Conservation (phyloP, 768 basidiomycete genomes). For the Naematelia encephala region DNA sequence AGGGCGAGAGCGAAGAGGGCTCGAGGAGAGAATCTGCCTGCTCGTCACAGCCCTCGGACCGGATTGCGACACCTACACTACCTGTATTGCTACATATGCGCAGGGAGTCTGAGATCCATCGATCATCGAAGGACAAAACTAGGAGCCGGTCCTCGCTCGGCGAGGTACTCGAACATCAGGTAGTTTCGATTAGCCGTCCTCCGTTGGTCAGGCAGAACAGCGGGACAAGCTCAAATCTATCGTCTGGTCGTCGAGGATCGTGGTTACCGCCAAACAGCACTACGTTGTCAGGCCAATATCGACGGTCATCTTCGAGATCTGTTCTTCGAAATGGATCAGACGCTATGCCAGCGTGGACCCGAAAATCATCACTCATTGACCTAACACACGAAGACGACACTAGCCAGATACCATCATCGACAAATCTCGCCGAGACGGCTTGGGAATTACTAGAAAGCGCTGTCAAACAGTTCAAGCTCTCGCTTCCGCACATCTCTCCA, state of each 20-base stretch:
- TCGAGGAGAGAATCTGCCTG: background rate
- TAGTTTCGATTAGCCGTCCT: too few relatives aligned
- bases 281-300: slow-evolving; percentile 7
- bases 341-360: slow-evolving; percentile 44
- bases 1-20: slow-evolving; percentile 18
- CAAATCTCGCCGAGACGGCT: slow-evolving; percentile 39
- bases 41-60: background rate
- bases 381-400: slow-evolving; percentile 30
- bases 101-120: background rate
- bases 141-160: too few relatives aligned
- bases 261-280: slow-evolving; percentile 28
- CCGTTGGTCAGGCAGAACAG: slow-evolving; percentile 1
- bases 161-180: too few relatives aligned
- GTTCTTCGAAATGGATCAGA: slow-evolving; percentile 34
- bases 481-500: slow-evolving; percentile 37
- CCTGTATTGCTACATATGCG: background rate
- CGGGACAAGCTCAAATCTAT: slow-evolving; percentile 14
- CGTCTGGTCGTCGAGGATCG: slow-evolving; percentile 28
- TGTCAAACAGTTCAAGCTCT: slow-evolving; percentile 48
- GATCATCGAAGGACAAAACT: too few relatives aligned
- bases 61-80: background rate
- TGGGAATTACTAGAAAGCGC: slow-evolving; percentile 45
- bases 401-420: slow-evolving; percentile 28
- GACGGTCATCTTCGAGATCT: slow-evolving; percentile 36
- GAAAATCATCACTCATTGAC: slow-evolving; percentile 46